phyloP scores from a whole-genome alignment of 192 early-diverging fungal species.

The Glomus cerebriforme region DNA sequence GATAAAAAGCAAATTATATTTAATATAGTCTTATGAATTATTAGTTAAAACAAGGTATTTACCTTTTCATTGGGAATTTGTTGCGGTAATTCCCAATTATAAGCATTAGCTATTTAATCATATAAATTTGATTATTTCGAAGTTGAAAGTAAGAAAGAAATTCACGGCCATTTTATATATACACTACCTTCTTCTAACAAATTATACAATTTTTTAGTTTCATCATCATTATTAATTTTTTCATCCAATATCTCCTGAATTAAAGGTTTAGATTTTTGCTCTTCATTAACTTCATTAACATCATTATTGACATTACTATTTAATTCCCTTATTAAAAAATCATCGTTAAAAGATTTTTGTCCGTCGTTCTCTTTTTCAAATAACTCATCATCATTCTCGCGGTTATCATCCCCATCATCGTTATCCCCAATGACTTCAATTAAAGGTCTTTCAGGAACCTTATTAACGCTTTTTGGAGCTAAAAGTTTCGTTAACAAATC shows the following conservation, averaged over 20 bases:
- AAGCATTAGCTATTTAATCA: conserved; percentile 52
- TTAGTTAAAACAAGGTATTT: background rate
- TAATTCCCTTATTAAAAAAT: background rate
- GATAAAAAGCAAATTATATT: background rate
- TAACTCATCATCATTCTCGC: conserved; percentile 24
- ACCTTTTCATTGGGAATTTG: conserved; percentile 52
- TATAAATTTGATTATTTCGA: background rate
- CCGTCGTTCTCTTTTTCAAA: background rate
- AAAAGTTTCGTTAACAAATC: conserved; percentile 88
- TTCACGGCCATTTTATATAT: background rate
- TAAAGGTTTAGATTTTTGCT: background rate
- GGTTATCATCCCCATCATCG: conserved; percentile 38
- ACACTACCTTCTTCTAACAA: background rate
- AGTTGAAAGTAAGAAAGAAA: background rate
- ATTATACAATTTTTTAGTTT: background rate
- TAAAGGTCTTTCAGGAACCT: conserved; percentile 45
- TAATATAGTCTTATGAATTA: background rate
- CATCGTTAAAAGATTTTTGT: background rate
- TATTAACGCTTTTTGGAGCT: conserved; percentile 52
- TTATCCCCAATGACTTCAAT: conserved; percentile 62
- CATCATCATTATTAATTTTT: background rate
- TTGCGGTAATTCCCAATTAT: conserved; percentile 90
- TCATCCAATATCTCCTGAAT: background rate
- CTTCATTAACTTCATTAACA: too few relatives aligned
- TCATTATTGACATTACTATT: background rate